Base-by-base conservation (phyloP, 1,284 basidiomycete genomes). In the Trichosporon sp. region DNA sequence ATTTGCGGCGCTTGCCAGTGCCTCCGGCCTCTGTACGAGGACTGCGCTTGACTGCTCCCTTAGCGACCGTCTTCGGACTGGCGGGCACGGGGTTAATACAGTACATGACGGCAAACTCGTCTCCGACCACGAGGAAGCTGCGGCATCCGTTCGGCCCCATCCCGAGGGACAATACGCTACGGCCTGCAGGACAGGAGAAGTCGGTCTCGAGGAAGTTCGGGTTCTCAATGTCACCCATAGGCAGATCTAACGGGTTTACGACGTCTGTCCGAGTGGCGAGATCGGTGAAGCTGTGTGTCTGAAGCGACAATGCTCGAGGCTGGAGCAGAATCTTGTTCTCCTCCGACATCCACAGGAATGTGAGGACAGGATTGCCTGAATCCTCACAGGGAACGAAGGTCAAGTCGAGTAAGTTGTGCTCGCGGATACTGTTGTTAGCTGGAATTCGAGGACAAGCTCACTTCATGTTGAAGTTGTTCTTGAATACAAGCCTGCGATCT, bases 351-450 rank as follows among this genome's bases (percentile, higher is more conserved):
- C 78, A 84, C 5, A 94, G 84, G 69, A 95, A 89, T 1, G 88
- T 89, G 38, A 95, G 79, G 0, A 88, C 83, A 61, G 86, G 85
- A n/a, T 65, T 63, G 1, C 86, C 85, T 0, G 73, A 64, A 1
- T 85, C 16, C 73, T 76, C 51, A 0, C 70, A 76, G 37, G 89
- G 85, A 10, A 93, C 79, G 83, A 94, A 92, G 1, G 88, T 85
- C 21, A 94, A 78, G 14, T 90, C 88, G 21, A 94, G 85, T 2
- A 96, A 84, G 76, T 90, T 93, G 70, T 92, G 84, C 77, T 95
- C 92, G 5, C 89, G 88, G 48, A 93, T 80, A 68, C 92, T 94
- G 65, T 14, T 26, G 66, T 63, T n/a, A 68, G 68, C 16, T 59
- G 12, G 5, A 0, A n/a, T 2, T 31, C 26, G n/a, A 19, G 1